Percentiles rank a stretch among this genome's conserved stretches.
Conservation (phyloP, 805 yeast genomes). For the Metschnikowia arizonensis region DNA sequence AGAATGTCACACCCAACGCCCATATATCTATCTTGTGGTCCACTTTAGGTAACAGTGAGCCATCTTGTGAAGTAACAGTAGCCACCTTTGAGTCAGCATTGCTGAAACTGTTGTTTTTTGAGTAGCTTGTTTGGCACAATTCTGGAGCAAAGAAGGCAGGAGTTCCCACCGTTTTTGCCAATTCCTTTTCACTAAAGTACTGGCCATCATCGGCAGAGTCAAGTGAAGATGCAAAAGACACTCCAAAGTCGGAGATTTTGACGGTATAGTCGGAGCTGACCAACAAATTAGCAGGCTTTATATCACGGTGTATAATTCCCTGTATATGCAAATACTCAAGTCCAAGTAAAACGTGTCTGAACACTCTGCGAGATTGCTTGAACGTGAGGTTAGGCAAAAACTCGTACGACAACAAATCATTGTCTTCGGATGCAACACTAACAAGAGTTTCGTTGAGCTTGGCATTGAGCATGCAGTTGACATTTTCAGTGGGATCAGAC, state of each 20-base stretch:
- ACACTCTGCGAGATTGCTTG: slow-evolving; percentile 62
- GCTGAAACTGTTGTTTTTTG: neutral
- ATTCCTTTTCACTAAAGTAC: slow-evolving; percentile 57
- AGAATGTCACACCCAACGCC: slow-evolving; percentile 93
- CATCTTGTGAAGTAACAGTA: neutral
- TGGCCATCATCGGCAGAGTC: slow-evolving; percentile 43
- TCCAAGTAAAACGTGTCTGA: slow-evolving; percentile 82
- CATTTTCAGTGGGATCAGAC: slow-evolving; percentile 5
- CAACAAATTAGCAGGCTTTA: slow-evolving; percentile 88
- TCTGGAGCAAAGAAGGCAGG: slow-evolving; percentile 93
- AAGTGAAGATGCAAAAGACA: slow-evolving; percentile 64
- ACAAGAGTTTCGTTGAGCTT: slow-evolving; percentile 1
- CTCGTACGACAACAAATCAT: slow-evolving; percentile 22
- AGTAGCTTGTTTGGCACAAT: slow-evolving; percentile 57
- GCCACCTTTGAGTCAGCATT: slow-evolving; percentile 1
- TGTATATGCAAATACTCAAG: slow-evolving; percentile 86
- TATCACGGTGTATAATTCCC: slow-evolving; percentile 91
- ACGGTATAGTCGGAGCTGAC: slow-evolving; percentile 67
- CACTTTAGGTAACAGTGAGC: slow-evolving; percentile 43
- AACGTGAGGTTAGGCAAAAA: slow-evolving; percentile 59
- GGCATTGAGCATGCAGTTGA: slow-evolving; percentile 4
- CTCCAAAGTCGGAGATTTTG: slow-evolving; percentile 96
- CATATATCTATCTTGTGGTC: slow-evolving; percentile 90
- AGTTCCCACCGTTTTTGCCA: slow-evolving; percentile 95
- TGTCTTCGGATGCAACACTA: slow-evolving; percentile 16